Base-by-base conservation (phyloP, 768 basidiomycete species). In the Sporobolomyces phaffii region DNA sequence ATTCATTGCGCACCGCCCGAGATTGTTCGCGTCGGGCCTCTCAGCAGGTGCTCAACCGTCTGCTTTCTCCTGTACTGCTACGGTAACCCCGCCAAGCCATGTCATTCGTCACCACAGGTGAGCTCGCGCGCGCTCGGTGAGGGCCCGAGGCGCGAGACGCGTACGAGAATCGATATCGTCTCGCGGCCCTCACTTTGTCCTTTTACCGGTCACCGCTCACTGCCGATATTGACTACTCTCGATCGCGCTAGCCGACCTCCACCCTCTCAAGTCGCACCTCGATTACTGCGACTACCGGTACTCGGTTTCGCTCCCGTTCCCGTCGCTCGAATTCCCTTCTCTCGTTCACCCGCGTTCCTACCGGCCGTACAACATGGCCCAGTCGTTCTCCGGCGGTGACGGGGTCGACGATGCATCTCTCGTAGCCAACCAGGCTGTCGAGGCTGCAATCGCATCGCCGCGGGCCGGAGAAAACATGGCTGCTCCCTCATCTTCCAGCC, bases 41-140 rank as follows among this genome's bases (percentile, higher is more conserved):
- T 38, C 38, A 9, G 10, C 38, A 38, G 10, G 17, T 17, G 10
- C 38, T 9, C 17, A 17, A 38, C 38, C 38, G 38, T 17, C n/a
- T n/a, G n/a, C n/a, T n/a, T n/a, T n/a, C n/a, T n/a, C n/a, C n/a
- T n/a, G n/a, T 38, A 17, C 38, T 38, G 38, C 38, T 38, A 9
- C 10, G 17, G 38, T 17, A 9, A 17, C 38, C 38, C 9, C 38
- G 38, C 17, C 22, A 20, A 3, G 28, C 38, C 22, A 56, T 56
- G 54, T 56, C 54, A 26, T 56, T 28, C 54, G 40, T 56, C 38
- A 13, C 54, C 3, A 41, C 26, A 43, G 54, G 54, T 56, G 54
- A 56, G 54, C 31, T n/a, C 38, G 38, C 38, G 38, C 10, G 17
- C 38, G 10, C 17, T 17, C 10, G 38, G n/a, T 24, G 14, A 22